Percentiles rank a stretch among this genome's conserved stretches.
Conservation (phyloP, 1,284 basidiomycete genomes). For the Cryptococcus sp. region DNA sequence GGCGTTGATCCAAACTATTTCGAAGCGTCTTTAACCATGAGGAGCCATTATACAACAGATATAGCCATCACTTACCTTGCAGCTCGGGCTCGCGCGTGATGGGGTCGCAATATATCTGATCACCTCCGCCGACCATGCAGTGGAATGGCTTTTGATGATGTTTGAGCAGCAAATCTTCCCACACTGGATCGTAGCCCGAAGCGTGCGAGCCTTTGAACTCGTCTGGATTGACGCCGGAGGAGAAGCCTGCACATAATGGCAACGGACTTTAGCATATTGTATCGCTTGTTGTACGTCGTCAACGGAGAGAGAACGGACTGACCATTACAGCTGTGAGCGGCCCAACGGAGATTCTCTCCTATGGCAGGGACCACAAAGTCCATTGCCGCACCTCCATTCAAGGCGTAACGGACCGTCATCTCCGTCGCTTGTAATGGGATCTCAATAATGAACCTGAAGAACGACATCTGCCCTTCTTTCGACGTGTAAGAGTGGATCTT, state of each 20-base stretch:
- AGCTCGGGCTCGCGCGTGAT: slow-evolving; percentile 57
- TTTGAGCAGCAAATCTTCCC: slow-evolving; percentile 82
- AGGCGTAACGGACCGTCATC: slow-evolving; percentile 74
- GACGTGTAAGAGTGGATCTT: slow-evolving; percentile 80
- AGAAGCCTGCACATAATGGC: slow-evolving; percentile 51
- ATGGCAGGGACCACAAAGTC: slow-evolving; percentile 81
- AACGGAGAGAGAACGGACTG: slow-evolving; percentile 1
- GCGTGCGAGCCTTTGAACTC: slow-evolving; percentile 60
- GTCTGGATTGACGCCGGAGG: slow-evolving; percentile 55
- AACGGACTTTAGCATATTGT: background rate
- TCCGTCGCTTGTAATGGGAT: slow-evolving; percentile 73
- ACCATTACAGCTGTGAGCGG: slow-evolving; percentile 65
- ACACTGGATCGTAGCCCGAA: slow-evolving; percentile 80
- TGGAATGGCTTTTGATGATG: slow-evolving; percentile 83
- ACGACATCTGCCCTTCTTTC: slow-evolving; percentile 72
- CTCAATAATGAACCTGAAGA: slow-evolving; percentile 91
- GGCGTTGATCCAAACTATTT: slow-evolving; percentile 70
- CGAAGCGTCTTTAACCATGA: background rate
- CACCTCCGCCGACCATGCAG: slow-evolving; percentile 57
- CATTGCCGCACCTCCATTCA: slow-evolving; percentile 75
- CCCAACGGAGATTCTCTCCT: slow-evolving; percentile 87
- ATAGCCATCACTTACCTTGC: slow-evolving; percentile 33
- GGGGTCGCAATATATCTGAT: slow-evolving; percentile 56
- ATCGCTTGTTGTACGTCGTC: background rate
- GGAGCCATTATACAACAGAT: slow-evolving; percentile 16